Base-by-base conservation (phyloP, 1,284 basidiomycete species). In the Pseudozyma tsukubaensis region DNA sequence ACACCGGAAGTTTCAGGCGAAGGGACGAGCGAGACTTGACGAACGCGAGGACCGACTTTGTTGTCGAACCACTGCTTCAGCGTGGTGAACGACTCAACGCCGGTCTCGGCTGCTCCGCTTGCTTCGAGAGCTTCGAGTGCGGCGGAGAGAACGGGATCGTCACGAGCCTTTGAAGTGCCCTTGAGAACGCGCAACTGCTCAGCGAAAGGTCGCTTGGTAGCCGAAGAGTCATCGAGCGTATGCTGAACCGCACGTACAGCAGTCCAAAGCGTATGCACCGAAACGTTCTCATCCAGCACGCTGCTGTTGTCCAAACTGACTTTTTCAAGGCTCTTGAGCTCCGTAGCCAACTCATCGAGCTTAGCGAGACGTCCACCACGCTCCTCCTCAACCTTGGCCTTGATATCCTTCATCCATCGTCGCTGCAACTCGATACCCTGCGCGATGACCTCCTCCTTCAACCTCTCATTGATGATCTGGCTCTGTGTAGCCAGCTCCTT, bases 361-460 rank as follows among this genome's bases (percentile, higher is more conserved):
- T 94, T 97, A 67, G 94, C 92, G 11, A 99, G 89, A 67, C 96
- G 92, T 18, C 95, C 95, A 24, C 94, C 94, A 50, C 97, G 93
- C 86, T 99, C 97, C 82, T 94, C 90, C 86, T 99, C 96, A 62
- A 99, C 96, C 78, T 91, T 92, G 70, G 94, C 89, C 87, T 97
- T 97, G 88, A 99, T 92, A 59, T 97, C 94, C 48, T 93, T 90
- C 63, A 98, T 92, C 95, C 96, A 99, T 71, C 93, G 89, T 54
- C 94, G 90, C 85, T 99, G 96, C 48, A 98, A 90, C 87, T 98
- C 96, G 78, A 99, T 94, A 21, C 95, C 96, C 85, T 98, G 95
- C 5, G 94, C 92, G 50, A 98, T 89, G 63, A 99, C 94, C 85
- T 97, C 95, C 84, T 97, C 93, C 84, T 92, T 93, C 71, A 99